Base-by-base conservation (phyloP, 2,329 filamentous ascomycete genomes). In the Dactylellina haptotyla region DNA sequence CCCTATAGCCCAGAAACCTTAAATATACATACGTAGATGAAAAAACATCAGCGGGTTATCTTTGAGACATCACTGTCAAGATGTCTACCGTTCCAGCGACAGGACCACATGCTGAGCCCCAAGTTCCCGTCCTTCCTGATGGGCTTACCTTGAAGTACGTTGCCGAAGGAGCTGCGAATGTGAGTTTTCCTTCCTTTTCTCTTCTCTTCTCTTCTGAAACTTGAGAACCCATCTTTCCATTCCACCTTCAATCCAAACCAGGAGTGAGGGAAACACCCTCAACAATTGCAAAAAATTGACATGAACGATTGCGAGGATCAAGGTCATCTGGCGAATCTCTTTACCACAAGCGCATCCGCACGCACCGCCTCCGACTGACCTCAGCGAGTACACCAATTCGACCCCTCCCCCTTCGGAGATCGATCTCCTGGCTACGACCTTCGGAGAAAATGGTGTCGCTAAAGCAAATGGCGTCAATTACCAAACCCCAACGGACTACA, bases 121-220 rank as follows among this genome's bases (percentile, higher is more conserved):
- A 32, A 73, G 53, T 69, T 25, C 50, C 50, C 41, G 39, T 69
- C 51, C 70, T 75, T 58, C 63, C 70, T 58, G 51, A 56, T 30
- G 63, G 51, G 37, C 63, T 75, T 58, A 14, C 62, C 57, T 59
- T 76, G 58, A 53, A 66, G 0, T 87, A 86, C 75, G 80, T 87
- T 8, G 84, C 84, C 23, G 91, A 95, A 80, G 91, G 91, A 23
- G 88, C 90, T 23, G 90, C 91, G 59, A 94, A 95, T 80, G 85
- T 89, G 57, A 89, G 69, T 65, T 93, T 20, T 28, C 28, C 12
- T 9, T 16, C 30, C 41, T 12, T 3, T 48, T 25, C 3, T 32
- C 10, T 25, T 81, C 82, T 48, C 72, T 84, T 18, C 80, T 82
- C 3, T 77, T 80, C 66, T 16, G n/a, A n/a, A n/a, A n/a, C n/a